A percentile compares a stretch with the other conserved stretches of the same genome.
Conservation (phyloP, 2,329 filamentous ascomycete genomes). For the Verruconis gallopava region DNA sequence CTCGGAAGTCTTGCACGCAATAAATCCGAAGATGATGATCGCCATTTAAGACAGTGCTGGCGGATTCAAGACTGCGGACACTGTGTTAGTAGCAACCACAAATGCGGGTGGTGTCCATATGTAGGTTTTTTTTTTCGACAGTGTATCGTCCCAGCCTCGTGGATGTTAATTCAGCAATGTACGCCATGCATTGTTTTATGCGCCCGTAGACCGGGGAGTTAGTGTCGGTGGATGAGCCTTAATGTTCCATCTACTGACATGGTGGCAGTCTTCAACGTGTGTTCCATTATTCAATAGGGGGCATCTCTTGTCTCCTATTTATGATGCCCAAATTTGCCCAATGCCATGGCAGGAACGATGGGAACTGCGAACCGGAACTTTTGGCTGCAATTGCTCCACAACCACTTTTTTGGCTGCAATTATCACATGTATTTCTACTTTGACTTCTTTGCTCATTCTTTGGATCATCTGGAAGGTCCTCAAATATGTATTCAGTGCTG, state of each 20-base stretch:
- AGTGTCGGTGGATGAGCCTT: neutral
- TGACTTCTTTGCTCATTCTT: neutral
- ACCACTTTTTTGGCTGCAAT: slow-evolving; percentile 6
- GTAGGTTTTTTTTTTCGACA: slow-evolving; percentile 1
- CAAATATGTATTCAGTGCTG: neutral
- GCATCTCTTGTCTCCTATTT: slow-evolving; percentile 4
- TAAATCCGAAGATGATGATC: slow-evolving; percentile 13
- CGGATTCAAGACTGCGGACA: slow-evolving; percentile 2
- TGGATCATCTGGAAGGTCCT: neutral
- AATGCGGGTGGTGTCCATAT: slow-evolving; percentile 10
- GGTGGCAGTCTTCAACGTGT: slow-evolving; percentile 8
- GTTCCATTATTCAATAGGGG: slow-evolving; percentile 3
- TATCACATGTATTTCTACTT: neutral
- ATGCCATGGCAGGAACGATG: slow-evolving; percentile 10
- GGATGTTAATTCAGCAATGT: too few relatives aligned
- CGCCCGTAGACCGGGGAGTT: neutral
- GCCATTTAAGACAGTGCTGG: slow-evolving; percentile 7
- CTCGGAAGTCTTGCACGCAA: neutral
- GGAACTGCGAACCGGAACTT: slow-evolving; percentile 7
- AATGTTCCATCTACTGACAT: neutral
- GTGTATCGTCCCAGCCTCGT: neutral
- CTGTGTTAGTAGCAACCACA: slow-evolving; percentile 1
- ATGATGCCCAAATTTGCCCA: slow-evolving; percentile 8
- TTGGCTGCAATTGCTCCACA: slow-evolving; percentile 9
- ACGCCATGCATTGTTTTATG: too few relatives aligned